Evolutionary conservation across 2,329 filamentous ascomycete genomes (phyloP).

Genomic region (Hypoxylon sp.): DNA sequence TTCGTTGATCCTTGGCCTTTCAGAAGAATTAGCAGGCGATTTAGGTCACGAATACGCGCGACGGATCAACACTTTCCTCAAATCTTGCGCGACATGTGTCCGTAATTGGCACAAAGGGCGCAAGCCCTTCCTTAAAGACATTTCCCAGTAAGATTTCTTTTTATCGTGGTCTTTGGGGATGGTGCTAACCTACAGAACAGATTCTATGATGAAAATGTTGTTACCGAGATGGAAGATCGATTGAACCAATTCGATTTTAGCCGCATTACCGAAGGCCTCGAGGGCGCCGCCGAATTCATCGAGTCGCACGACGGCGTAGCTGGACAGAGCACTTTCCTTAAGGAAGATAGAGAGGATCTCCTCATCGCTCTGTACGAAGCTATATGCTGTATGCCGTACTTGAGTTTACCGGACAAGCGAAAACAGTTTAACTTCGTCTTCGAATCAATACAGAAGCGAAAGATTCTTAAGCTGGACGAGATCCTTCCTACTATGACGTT

Average conservation of each 20-base stretch:
- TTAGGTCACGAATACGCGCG: constrained; percentile 72
- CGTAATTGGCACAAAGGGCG: constrained; percentile 81
- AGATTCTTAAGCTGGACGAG: constrained; percentile 81
- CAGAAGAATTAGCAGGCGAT: constrained; percentile 70
- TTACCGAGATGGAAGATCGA: constrained; percentile 68
- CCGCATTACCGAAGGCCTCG: constrained; percentile 73
- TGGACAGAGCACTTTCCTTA: constrained; percentile 59
- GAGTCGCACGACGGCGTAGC: constrained; percentile 58
- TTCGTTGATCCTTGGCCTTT: constrained; percentile 78
- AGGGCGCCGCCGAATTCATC: constrained; percentile 69
- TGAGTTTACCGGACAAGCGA: constrained; percentile 69
- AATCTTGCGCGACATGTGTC: constrained; percentile 78
- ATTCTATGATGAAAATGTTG: constrained; percentile 64
- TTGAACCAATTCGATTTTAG: constrained; percentile 73
- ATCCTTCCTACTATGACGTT: constrained; percentile 84
- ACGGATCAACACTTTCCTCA: constrained; percentile 71
- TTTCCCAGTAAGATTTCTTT: constrained; percentile 68
- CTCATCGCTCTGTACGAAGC: constrained; percentile 90
- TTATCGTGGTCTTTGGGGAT: neutral
- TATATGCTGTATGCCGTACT: constrained; percentile 85
- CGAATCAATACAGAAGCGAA: constrained; percentile 82
- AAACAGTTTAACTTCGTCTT: constrained; percentile 86
- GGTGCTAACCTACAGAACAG: constrained; percentile 39
- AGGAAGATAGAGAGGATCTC: constrained; percentile 67
- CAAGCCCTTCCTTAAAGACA: constrained; percentile 71